Evolutionary conservation across 371 early-diverging fungal species (phyloP), one percentile per base, ranked within the genome.

Genomic region (Rhizopus microsporus): DNA sequence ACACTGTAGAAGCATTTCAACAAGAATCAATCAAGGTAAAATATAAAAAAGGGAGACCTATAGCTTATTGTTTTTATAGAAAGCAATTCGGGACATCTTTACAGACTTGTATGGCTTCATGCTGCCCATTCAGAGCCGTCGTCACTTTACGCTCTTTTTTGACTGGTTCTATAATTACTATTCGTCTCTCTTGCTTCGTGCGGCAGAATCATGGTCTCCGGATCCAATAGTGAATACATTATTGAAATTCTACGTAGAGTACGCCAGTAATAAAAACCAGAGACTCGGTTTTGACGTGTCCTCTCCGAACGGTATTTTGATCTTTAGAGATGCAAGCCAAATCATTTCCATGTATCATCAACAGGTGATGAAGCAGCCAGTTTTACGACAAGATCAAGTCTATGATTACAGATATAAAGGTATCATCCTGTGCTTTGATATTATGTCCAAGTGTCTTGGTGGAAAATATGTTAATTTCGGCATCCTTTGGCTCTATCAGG

Each of bases 401-500:
- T 77, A 77, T 32, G 62, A 67, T 23, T 69, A 57, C 56, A 86
- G 81, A 59, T 92, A 93, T 75, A 93, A 94, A 65, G 92, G 92
- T 31, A 88, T 90, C 16, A 71, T 83, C 39, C 71, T 88, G 35
- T 89, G 90, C 70, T 91, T 93, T 59, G 78, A 76, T 44, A 92
- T 92, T 34, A 63, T 93, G 56, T 77, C 81, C 12, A 82, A 83
- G 7, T 82, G 91, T 29, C 68, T 94, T 3, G 77, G 83, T 8
- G 96, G 96, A 38, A 82, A 87, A 51, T 96, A 95, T 63, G 89
- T 93, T 56, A 92, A 91, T 50, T 93, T 96, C 77, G 95, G 95
- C 3, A 92, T 96, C n/a, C 92, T 95, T 72, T 88, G 84, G 62
- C 75, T 96, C 30, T 96, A 96, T 63, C 87, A 88, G 53, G 96